Evolutionary conservation across 805 yeast genomes (phyloP).

Genomic region (Suhomyces kilbournensis): DNA sequence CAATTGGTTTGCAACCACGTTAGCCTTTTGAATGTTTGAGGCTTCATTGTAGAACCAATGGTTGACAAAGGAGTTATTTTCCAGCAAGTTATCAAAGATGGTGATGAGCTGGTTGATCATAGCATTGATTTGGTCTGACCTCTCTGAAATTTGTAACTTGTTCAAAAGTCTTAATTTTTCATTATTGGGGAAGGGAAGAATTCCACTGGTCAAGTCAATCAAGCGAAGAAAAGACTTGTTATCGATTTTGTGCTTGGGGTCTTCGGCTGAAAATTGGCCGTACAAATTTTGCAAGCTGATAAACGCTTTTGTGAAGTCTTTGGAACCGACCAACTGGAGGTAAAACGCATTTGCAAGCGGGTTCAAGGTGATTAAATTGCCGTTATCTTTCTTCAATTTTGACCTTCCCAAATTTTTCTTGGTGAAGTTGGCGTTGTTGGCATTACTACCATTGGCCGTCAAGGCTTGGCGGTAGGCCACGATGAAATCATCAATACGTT

Average conservation of each 20-base stretch:
- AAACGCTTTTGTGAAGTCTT: conserved; percentile 46
- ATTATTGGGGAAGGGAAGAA: conserved; percentile 48
- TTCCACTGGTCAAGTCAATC: conserved; percentile 48
- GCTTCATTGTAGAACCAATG: conserved; percentile 51
- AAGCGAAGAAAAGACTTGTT: conserved; percentile 11
- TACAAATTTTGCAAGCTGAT: conserved; percentile 35
- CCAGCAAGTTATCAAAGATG: conserved; percentile 34
- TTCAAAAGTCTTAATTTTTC: conserved; percentile 41
- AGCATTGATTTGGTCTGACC: conserved; percentile 28
- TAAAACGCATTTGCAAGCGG: conserved; percentile 61
- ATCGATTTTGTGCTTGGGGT: conserved; percentile 7
- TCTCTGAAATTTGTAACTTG: conserved; percentile 26
- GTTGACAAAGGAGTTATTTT: conserved; percentile 33
- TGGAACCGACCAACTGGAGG: conserved; percentile 50
- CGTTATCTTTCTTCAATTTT: conserved; percentile 8
- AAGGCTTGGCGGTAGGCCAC: conserved; percentile 36
- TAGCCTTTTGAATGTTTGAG: conserved; percentile 50
- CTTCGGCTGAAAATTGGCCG: conserved; percentile 18
- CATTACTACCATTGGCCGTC: conserved; percentile 9
- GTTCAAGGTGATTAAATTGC: conserved; percentile 46
- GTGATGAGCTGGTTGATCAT: conserved; percentile 35
- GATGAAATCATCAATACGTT: conserved; percentile 38
- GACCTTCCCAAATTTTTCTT: conserved; percentile 11
- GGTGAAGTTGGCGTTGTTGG: not conserved
- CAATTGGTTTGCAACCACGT: conserved; percentile 53